Percentiles rank a stretch among this genome's conserved stretches.
phyloP scores from a whole-genome alignment of 1,139 yeast genomes.

The Arxiozyma telluris region DNA sequence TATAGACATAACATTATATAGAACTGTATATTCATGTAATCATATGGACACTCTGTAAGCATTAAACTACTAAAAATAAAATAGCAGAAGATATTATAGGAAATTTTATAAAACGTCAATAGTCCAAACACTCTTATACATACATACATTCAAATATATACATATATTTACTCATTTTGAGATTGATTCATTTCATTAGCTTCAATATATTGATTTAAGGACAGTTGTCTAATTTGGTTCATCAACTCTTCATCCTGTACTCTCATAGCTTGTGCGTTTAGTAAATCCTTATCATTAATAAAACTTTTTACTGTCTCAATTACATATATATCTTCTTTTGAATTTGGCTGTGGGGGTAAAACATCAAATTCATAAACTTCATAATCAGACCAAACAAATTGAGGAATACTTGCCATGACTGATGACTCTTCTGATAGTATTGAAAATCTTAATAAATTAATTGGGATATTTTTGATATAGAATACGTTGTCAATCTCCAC shows the following conservation, averaged over 20 bases:
- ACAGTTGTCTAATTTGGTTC: conserved; percentile 27
- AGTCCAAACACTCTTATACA: too few relatives aligned
- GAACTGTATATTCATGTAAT: background rate
- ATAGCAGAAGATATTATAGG: too few relatives aligned
- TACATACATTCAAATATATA: too few relatives aligned
- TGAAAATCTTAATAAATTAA: conserved; percentile 55
- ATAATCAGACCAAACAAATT: conserved; percentile 49
- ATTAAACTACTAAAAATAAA: too few relatives aligned
- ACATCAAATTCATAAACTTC: conserved; percentile 64
- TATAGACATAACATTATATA: background rate
- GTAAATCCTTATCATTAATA: conserved; percentile 32
- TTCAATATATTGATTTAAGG: conserved; percentile 26
- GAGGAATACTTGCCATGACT: conserved; percentile 61
- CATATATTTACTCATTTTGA: background rate
- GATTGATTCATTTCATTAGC: conserved; percentile 13
- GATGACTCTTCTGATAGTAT: conserved; percentile 62
- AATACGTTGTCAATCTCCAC: conserved; percentile 12
- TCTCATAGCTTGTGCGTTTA: conserved; percentile 19
- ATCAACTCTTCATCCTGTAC: conserved; percentile 27
- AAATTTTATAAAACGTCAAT: too few relatives aligned
- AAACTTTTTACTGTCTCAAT: conserved; percentile 35
- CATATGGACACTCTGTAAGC: background rate
- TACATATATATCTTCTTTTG: conserved; percentile 22
- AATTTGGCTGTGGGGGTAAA: conserved; percentile 46
- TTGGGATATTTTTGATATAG: conserved; percentile 38